Conservation (phyloP, 306 rosid species). For the Glycine soja region DNA sequence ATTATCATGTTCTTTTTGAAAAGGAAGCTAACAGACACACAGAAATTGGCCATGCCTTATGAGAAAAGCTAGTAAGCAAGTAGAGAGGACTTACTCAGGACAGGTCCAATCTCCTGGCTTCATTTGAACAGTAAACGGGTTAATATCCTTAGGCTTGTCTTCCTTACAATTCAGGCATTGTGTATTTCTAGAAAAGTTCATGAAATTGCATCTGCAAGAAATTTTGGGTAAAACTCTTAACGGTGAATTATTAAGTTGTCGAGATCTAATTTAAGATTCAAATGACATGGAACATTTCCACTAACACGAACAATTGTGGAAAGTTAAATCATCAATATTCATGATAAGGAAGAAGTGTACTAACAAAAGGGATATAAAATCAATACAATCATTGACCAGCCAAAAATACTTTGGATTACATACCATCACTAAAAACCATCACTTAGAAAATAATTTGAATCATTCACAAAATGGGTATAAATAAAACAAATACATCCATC, state of each 20-base stretch:
- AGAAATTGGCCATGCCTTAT: conserved; percentile 7
- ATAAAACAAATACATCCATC: too few relatives aligned
- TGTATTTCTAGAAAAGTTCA: conserved; percentile 75
- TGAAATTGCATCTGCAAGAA: conserved; percentile 77
- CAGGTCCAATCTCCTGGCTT: conserved; percentile 90
- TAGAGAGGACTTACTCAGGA: conserved; percentile 63
- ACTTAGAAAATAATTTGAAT: too few relatives aligned
- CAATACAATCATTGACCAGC: too few relatives aligned
- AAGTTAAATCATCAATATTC: too few relatives aligned
- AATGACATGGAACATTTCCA: neutral
- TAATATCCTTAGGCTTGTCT: conserved; percentile 63
- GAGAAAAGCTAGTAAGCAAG: conserved; percentile 22
- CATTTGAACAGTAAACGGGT: conserved; percentile 53
- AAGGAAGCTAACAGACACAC: conserved; percentile 12
- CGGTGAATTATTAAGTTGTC: conserved; percentile 20
- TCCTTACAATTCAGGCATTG: conserved; percentile 71
- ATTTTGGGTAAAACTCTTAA: conserved; percentile 17
- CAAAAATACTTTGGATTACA: too few relatives aligned
- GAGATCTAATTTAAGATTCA: conserved; percentile 35
- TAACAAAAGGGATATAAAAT: too few relatives aligned
- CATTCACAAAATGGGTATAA: too few relatives aligned
- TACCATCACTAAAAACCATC: too few relatives aligned
- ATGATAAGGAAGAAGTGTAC: too few relatives aligned
- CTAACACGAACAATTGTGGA: too few relatives aligned
- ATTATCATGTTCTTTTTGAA: conserved; percentile 16